Base-by-base conservation (phyloP, 2,329 filamentous ascomycete species). In the Camptophora hylomeconis region DNA sequence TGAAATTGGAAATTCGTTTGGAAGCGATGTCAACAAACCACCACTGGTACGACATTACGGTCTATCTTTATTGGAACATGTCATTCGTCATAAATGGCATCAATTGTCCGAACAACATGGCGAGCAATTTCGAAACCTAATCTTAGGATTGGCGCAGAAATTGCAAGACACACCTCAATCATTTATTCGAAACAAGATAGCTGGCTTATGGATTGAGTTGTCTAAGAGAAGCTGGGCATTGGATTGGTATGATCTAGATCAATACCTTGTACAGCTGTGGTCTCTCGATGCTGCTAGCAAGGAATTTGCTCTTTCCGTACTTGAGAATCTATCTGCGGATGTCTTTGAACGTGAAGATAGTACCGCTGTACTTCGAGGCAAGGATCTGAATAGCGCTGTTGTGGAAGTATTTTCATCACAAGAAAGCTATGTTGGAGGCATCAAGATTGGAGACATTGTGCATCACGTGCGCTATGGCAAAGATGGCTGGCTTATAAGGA, bases 171-270 rank as follows among this genome's bases (percentile, higher is more conserved):
- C 74, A 12, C 87, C 95, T 49, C 81, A 83, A 3, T 54, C 69
- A 17, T 98, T 86, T 51, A 62, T 94, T 40, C 71, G 87, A 44
- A 95, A 92, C 64, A 98, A 98, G 60, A 77, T 89, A 18, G 83
- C 82, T 16, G 80, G 92, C 56, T 60, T 98, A 37, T 98, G 89
- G 89, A 81, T 86, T 5, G 89, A 95, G 54, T 66, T 93, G 30
- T 84, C 86, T 21, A 95, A 95, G 61, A 72, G 87, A 45, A 80
- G 74, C 49, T 98, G 89, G 89, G 82, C 69, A n/a, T 66, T 72
- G 17, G 80, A 89, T 37, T 98, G 92, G 89, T 75, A 80, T 62
- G 75, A 92, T 49, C 93, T 98, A 87, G 92, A 98, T 52, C 60
- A 74, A 39, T 67, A 80, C 48, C 67, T 98, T 31, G 71, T 86